Base-by-base conservation (phyloP, 2,329 filamentous ascomycete genomes). In the Chrysosporium queenslandicum region DNA sequence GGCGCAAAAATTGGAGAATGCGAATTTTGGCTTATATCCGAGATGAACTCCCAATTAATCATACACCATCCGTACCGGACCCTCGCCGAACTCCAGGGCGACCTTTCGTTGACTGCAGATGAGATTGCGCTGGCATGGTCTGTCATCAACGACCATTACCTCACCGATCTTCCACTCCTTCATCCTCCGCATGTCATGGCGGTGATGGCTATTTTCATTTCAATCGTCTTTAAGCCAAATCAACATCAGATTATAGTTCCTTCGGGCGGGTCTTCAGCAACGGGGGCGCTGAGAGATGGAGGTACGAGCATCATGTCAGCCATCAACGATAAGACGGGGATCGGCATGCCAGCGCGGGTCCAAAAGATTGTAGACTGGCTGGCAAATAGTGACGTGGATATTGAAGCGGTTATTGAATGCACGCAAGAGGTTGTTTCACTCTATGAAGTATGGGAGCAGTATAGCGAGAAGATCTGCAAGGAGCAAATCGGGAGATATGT, bases 391-490 rank as follows among this genome's bases (percentile, higher is more conserved):
- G 85, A 81, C 53, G 80, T 95, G 40, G 87, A 94, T 61, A 85
- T 95, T 62, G 81, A 87, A 58, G 85, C 82, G 29, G 83, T 94
- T 67, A 85, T 94, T 47, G 87, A 95, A 68, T 88, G 86, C 63
- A 91, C 87, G 0, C 90, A 96, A 69, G 90, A 95, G 70, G 78
- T 95, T 56, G 87, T 96, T 50, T 90, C 87, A 2, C 79, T 95
- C 57, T 95, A 95, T 65, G 87, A 94, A 63, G 70, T 80, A 0
- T 85, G 81, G 81, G 82, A 85, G 58, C 73, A 74, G 54, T 85
- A 82, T 62, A 79, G 72, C 51, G 81, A 85, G 61, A 81, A 83
- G 65, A 71, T 72, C 12, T 81, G 80, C 61, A 83, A 81, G 65
- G 82, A 85, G 56, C 71, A 77, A 57, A 76, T 85, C 60, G 73